Base-by-base conservation (phyloP, 2,329 filamentous ascomycete genomes). In the Orbilia quercus region DNA sequence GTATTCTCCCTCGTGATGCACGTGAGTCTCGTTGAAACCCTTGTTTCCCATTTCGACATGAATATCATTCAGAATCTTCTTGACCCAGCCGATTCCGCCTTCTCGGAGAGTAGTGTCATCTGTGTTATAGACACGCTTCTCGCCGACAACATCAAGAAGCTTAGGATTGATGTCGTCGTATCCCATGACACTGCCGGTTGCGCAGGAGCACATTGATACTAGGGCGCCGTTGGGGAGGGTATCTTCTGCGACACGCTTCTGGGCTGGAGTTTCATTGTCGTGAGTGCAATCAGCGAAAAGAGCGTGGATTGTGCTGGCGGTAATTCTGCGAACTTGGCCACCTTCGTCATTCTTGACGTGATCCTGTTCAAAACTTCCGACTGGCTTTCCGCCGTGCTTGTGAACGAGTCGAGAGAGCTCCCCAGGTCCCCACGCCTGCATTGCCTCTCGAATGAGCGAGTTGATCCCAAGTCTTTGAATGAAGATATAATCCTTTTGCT, bases 251-350 rank as follows among this genome's bases (percentile, higher is more conserved):
- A 97, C 93, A 42, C 96, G 87, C 81, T 97, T 97, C 81, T 99
- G 94, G 0, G 94, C 91, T 0, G 95, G 95, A 1, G 92, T 90
- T 82, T 99, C 94, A 78, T 99, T 99, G 82, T 99, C 95, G 80
- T 99, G 95, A 0, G 96, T 99, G 81, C 96, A 99, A 80, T 99
- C 96, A 92, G 98, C 98, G 81, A 99, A 97, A 0, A 99, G 83
- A 0, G 94, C 95, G 76, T 96, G 93, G 0, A 98, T 90, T 2
- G 93, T 91, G 2, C 88, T 91, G n/a, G 90, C 89, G 76, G 91
- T 91, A 80, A 99, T 93, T 74, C 86, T 89, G 76, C 89, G 90
- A 76, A 96, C 85, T 16, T 91, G 86, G 77, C 94, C 90, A 83
- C 31, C 80, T 76, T 71, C 80, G 76, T 66, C 85, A 74, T 86